Conservation (phyloP, 768 basidiomycete species). For the Suillus subluteus region DNA sequence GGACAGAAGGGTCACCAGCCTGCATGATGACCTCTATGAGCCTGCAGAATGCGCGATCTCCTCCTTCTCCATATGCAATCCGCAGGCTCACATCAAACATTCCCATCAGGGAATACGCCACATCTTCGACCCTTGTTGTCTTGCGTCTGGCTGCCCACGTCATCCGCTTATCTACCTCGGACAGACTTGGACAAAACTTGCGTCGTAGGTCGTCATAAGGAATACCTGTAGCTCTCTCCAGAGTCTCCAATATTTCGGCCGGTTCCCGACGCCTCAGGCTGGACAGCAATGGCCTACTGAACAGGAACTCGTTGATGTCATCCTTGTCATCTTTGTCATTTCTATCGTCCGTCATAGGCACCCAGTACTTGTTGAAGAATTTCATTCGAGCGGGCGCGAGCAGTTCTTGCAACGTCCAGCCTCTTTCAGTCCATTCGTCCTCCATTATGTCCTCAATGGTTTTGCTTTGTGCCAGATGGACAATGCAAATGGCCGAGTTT, state of each 20-base stretch:
- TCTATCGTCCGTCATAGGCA: neutral
- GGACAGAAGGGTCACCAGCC: constrained; percentile 10
- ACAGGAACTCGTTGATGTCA: neutral
- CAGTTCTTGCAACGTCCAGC: neutral
- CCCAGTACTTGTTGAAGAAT: constrained; percentile 2
- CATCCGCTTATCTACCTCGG: constrained; percentile 8
- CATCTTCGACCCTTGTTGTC: constrained; percentile 22
- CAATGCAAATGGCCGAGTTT: constrained; percentile 3
- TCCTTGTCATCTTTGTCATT: constrained; percentile 2
- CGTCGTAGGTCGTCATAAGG: neutral
- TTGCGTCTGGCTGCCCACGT: constrained; percentile 21
- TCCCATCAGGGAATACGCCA: constrained; percentile 21
- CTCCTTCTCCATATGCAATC: constrained; percentile 21
- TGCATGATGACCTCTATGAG: constrained; percentile 15
- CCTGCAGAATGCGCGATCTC: constrained; percentile 14
- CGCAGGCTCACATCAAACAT: constrained; percentile 19
- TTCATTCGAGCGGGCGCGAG: neutral
- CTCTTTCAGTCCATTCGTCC: constrained; percentile 2
- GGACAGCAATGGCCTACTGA: neutral
- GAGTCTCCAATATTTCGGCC: neutral
- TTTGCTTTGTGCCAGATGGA: constrained; percentile 5
- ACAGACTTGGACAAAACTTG: constrained; percentile 1
- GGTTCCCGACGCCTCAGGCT: neutral
- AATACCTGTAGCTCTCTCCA: constrained; percentile 3
- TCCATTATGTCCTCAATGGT: neutral